These are phyloP conservation scores for Rubia tinctorum DNA, from an alignment of 305 asterid genomes.

Conservation along the genomic window DNA sequence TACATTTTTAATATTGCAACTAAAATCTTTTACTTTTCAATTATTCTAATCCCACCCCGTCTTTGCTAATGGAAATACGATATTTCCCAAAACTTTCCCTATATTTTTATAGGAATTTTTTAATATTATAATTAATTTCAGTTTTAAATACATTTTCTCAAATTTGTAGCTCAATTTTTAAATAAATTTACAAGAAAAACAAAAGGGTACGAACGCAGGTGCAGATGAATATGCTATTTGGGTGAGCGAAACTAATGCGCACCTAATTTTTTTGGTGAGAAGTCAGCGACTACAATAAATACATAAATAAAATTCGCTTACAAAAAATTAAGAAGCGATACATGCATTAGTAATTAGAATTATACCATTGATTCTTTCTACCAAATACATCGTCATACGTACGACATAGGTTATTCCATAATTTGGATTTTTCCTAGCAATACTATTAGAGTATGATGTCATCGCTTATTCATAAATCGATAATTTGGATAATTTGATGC, in stretches of 20 bases:
- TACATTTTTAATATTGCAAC: too few species aligned
- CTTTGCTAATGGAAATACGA: too few species aligned
- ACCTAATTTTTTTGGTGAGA: conserved; percentile 27
- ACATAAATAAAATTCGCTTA: background rate
- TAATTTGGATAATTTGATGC: too few species aligned
- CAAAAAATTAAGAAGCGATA: background rate
- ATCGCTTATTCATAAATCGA: too few species aligned
- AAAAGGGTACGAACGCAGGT: background rate
- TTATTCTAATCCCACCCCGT: too few species aligned
- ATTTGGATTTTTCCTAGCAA: background rate
- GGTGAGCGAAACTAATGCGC: conserved; percentile 12
- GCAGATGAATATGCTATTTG: background rate
- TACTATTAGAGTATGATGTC: background rate
- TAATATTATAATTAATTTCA: too few species aligned
- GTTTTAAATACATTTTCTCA: background rate
- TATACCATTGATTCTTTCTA: background rate
- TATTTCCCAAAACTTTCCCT: too few species aligned
- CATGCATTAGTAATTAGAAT: background rate
- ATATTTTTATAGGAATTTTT: too few species aligned
- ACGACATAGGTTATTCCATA: background rate
- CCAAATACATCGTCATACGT: background rate
- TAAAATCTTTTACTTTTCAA: too few species aligned
- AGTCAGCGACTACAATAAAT: conserved; percentile 11
- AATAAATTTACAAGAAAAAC: background rate
- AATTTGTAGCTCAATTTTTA: too few species aligned